phyloP scores from a whole-genome alignment of 2,329 filamentous ascomycete species.

The Clonostachys byssicola region DNA sequence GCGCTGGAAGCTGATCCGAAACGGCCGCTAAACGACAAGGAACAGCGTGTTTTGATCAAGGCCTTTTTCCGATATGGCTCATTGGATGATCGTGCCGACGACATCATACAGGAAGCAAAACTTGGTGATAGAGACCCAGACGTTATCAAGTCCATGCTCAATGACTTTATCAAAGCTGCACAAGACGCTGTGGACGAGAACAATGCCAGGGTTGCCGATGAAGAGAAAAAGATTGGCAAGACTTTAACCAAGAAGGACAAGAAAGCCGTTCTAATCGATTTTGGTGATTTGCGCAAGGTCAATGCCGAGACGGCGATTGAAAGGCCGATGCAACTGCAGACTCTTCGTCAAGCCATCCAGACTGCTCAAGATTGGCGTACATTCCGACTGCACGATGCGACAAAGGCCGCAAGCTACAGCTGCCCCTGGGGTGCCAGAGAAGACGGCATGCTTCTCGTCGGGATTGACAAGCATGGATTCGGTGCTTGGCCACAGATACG shows the following conservation, averaged over 20 bases:
- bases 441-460: constrained; percentile 94
- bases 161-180: constrained; percentile 63
- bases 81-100: constrained; percentile 81
- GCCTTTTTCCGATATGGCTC: constrained; percentile 90
- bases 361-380: constrained; percentile 65
- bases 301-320: constrained; percentile 96
- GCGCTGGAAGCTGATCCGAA: constrained; percentile 77
- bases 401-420: constrained; percentile 86
- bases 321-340: constrained; percentile 80
- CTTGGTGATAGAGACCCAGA: constrained; percentile 77
- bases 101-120: constrained; percentile 83
- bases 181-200: constrained; percentile 60
- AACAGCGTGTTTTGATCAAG: constrained; percentile 85
- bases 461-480: constrained; percentile 90
- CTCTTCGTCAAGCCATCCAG: constrained; percentile 72
- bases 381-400: constrained; percentile 87
- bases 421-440: constrained; percentile 91
- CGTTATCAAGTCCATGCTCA: constrained; percentile 72
- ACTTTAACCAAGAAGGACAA: constrained; percentile 92
- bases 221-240: constrained; percentile 79
- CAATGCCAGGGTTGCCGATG: constrained; percentile 68
- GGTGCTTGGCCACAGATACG: constrained; percentile 94
- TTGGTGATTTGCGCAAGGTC: constrained; percentile 86
- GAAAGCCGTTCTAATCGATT: constrained; percentile 95
- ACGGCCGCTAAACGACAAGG: constrained; percentile 87